Evolutionary conservation across 1,284 basidiomycete genomes (phyloP), one percentile per base, ranked within the genome.

Genomic region (Pascua sp.): DNA sequence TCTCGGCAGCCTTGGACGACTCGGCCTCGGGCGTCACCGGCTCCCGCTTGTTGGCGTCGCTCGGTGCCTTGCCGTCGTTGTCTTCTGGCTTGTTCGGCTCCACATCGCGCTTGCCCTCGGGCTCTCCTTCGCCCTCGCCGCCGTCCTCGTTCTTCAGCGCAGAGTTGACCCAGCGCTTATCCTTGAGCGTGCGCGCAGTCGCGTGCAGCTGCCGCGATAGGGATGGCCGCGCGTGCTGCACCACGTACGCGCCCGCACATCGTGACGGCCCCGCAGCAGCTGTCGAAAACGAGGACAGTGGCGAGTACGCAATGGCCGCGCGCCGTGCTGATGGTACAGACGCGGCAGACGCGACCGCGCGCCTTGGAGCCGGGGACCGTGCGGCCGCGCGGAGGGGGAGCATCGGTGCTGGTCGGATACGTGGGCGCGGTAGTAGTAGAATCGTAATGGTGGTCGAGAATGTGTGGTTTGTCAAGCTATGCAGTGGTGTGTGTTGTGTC

Each of bases 121-220:
- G 54, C 17, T 62, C 62, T 58, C 64, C 57, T 11, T 54, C 55
- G 24, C 62, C 57, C 42, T 56, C 47, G 46, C 60, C 57, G 12
- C 24, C 53, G 16, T 67, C 65, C 40, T 57, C 51, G n/a, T 62
- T 55, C 42, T 60, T 58, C 15, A 55, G 50, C 32, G 70, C 62
- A 15, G 66, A 59, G 56, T 76, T 76, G 24, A 74, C 65, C 73
- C 73, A 76, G 61, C 67, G 59, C 57, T 73, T 74, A 42, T 75
- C 72, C 59, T 72, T 73, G 40, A 64, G 47, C 24, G 48, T 13
- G 13, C 53, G 44, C 2, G 65, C 42, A n/a, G 64, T 61, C 24
- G 66, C 57, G 57, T 72, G 67, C 24, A 75, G 49, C 13, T 47
- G 39, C 11, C 58, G 55, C 17, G 47, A 36, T 16, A 45, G 49